Base-by-base conservation (phyloP, 148 eudicot genomes). In the Drosera capensis region DNA sequence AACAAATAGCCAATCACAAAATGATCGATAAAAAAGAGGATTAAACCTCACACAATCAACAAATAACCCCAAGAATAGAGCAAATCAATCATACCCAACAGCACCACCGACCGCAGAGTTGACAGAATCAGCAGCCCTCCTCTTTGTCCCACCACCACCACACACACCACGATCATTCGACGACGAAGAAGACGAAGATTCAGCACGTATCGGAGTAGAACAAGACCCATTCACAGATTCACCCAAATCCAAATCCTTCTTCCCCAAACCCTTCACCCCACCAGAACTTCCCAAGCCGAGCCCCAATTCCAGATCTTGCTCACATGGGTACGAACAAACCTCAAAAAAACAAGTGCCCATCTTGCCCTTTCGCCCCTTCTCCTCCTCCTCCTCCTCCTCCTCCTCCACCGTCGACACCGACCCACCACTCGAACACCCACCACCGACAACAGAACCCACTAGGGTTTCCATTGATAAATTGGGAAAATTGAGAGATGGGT, bases 301-400 rank as follows among this genome's bases (percentile, higher is more conserved):
- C 2, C 94, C 88, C 57, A 84, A 61, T 49, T 79, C 81, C 24
- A 84, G 59, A 64, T 79, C 73, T 47, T 65, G 51, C 8, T 74
- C 85, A 57, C 77, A 77, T 23, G 68, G 68, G 60, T 64, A 71
- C 3, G 77, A 57, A 49, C 76, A 73, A 30, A 56, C 87, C 55
- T 83, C 87, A 36, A 64, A 50, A 1, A 53, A 50, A 1, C 56
- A 51, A 45, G 59, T 15, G 20, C 46, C 58, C 54, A 62, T 25
- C 30, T 54, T 48, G 26, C 59, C 48, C 7, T 17, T 14, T 48
- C 57, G 55, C 36, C 62, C 62, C 14, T 43, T 56, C 39, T 21
- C 42, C 52, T 71, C 68, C 47, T 72, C 79, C n/a, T n/a, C n/a
- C n/a, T n/a, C n/a, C n/a, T n/a, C n/a, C n/a, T n/a, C n/a, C 52